Conservation (phyloP, 768 basidiomycete genomes). For the Boletus sensibilis region DNA sequence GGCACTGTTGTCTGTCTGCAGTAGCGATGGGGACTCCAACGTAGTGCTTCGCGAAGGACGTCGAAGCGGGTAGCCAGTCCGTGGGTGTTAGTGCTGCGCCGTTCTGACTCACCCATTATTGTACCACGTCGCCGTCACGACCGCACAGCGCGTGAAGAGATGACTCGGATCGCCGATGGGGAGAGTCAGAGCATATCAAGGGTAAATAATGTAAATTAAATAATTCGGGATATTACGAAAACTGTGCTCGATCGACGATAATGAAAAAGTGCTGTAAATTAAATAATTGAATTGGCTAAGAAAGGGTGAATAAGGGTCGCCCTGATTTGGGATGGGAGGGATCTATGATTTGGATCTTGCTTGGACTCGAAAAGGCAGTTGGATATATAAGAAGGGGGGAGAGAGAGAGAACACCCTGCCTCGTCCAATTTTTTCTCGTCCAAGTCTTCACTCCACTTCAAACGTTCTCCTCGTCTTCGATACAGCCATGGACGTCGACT, state of each 20-base stretch:
- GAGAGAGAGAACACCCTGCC: conserved; percentile 8
- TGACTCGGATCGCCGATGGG: conserved; percentile 9
- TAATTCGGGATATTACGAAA: conserved; percentile 21
- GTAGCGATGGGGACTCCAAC: conserved; percentile 8
- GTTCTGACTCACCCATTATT: conserved; percentile 15
- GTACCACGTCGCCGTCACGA: conserved; percentile 14
- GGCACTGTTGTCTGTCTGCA: conserved; percentile 10
- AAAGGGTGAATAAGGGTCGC: conserved; percentile 19
- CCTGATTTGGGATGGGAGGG: conserved; percentile 9
- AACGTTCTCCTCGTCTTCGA: background rate
- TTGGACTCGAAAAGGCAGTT: conserved; percentile 21
- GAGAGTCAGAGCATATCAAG: conserved; percentile 2
- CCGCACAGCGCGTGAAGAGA: background rate
- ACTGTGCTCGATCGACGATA: conserved; percentile 35
- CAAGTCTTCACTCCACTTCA: background rate
- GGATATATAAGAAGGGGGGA: conserved; percentile 30
- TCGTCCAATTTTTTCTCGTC: conserved; percentile 16
- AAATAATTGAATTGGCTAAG: conserved; percentile 32
- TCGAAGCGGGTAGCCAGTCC: background rate
- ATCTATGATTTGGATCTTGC: conserved; percentile 27
- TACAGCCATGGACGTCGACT: conserved; percentile 59
- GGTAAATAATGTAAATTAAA: conserved; percentile 9
- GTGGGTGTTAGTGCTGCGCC: conserved; percentile 26
- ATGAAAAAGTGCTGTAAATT: conserved; percentile 31
- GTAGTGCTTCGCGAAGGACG: conserved; percentile 16